Evolutionary conservation across 1,284 basidiomycete genomes (phyloP).

Genomic region (Mycena citricolor): DNA sequence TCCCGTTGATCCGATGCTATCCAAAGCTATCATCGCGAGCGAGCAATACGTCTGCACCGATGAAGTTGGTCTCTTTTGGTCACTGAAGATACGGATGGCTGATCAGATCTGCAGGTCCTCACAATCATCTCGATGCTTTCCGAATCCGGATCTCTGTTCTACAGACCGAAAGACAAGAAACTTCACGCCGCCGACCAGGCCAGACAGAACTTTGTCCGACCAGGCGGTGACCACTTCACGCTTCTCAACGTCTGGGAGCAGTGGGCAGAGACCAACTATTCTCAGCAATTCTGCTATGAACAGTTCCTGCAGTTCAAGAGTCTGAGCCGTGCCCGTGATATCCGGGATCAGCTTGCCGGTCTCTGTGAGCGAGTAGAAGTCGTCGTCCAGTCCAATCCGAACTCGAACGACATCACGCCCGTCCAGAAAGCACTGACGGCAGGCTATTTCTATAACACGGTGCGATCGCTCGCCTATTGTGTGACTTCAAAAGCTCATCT

Average conservation of each 20-base stretch:
- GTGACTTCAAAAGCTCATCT: constrained; percentile 4
- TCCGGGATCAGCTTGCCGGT: constrained; percentile 92
- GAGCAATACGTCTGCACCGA: constrained; percentile 96
- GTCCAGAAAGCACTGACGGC: constrained; percentile 94
- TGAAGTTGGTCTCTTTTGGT: constrained; percentile 58
- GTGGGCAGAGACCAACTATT: constrained; percentile 97
- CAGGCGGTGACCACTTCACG: constrained; percentile 98
- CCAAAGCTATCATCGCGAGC: constrained; percentile 94
- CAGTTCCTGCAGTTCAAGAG: constrained; percentile 99
- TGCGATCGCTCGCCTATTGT: constrained; percentile 39
- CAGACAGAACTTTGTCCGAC: constrained; percentile 91
- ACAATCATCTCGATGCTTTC: constrained; percentile 98
- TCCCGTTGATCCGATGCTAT: constrained; percentile 97
- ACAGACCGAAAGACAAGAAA: constrained; percentile 97
- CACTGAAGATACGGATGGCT: constrained; percentile 2
- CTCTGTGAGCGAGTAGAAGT: constrained; percentile 98
- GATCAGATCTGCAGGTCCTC: constrained; percentile 57
- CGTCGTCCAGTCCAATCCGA: constrained; percentile 83
- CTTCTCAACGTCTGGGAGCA: constrained; percentile 97
- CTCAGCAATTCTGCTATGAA: constrained; percentile 92
- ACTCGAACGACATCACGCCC: constrained; percentile 87
- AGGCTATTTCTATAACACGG: constrained; percentile 96
- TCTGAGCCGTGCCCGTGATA: constrained; percentile 90
- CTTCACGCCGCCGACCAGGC: constrained; percentile 96
- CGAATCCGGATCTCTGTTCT: constrained; percentile 93